A percentile compares a stretch with the other conserved stretches of the same genome.
These are phyloP conservation scores for Knoxdaviesia capensis DNA, from an alignment of 2,329 filamentous ascomycete species.

Conservation along the genomic window DNA sequence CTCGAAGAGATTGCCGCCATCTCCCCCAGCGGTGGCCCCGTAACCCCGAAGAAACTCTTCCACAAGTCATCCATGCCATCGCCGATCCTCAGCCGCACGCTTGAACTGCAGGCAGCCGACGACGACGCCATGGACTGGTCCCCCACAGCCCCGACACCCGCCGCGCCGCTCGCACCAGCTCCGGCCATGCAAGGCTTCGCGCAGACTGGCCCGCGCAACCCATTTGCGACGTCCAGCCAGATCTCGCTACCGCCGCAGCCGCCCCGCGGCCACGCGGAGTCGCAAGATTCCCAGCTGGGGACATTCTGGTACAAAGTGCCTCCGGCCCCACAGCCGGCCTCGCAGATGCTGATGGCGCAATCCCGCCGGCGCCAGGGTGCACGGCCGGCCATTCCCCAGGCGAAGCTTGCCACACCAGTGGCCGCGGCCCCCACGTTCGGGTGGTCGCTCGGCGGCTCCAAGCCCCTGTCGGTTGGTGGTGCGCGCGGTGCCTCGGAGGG, in stretches of 20 bases:
- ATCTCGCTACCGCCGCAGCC: not conserved
- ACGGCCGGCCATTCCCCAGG: constrained; percentile 16
- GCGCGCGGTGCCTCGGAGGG: too few relatives aligned
- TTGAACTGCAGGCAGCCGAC: constrained; percentile 11
- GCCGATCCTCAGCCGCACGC: too few relatives aligned
- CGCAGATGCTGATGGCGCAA: constrained; percentile 34
- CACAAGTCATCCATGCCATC: too few relatives aligned
- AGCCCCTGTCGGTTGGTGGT: not conserved
- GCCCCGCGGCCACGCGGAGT: constrained; percentile 9
- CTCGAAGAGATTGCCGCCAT: too few relatives aligned
- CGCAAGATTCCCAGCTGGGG: constrained; percentile 12
- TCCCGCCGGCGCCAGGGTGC: constrained; percentile 19
- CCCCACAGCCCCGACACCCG: constrained; percentile 28
- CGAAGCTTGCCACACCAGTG: too few relatives aligned
- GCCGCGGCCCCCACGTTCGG: too few relatives aligned
- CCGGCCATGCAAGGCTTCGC: not conserved
- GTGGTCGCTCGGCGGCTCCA: constrained; percentile 13
- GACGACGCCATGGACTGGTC: constrained; percentile 50
- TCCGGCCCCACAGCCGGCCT: constrained; percentile 38
- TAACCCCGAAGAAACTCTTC: too few relatives aligned
- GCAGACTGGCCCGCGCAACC: not conserved
- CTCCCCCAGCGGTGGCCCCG: too few relatives aligned
- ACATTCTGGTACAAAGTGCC: constrained; percentile 47
- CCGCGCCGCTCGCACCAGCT: constrained; percentile 9
- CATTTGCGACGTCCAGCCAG: constrained; percentile 1